These are phyloP conservation scores for Lycium ferocissimum DNA, from an alignment of 257 asterid genomes.

Conservation along the genomic window DNA sequence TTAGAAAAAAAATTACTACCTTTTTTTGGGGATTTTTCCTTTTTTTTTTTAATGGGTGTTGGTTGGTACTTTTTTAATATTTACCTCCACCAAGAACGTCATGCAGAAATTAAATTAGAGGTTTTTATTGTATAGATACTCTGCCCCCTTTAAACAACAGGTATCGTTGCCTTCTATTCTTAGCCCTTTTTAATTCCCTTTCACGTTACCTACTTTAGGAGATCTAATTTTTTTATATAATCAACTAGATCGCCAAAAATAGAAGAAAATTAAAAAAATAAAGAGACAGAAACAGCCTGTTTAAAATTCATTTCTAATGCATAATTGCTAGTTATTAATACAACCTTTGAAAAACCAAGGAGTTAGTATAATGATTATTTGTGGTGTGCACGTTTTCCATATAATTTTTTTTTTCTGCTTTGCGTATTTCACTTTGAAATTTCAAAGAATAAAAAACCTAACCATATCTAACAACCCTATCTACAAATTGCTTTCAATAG, in stretches of 20 bases:
- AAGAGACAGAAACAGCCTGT: neutral
- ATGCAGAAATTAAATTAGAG: neutral
- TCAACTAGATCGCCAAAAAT: neutral
- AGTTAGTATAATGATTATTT: neutral
- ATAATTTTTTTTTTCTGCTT: neutral
- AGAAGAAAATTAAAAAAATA: neutral
- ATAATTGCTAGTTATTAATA: neutral
- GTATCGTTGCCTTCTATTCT: neutral
- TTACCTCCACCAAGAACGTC: neutral
- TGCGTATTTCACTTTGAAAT: slow-evolving; percentile 12
- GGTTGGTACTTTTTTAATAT: neutral
- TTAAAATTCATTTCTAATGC: neutral
- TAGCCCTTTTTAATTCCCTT: neutral
- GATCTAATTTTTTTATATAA: neutral
- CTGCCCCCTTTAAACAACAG: neutral
- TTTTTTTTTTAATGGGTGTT: neutral
- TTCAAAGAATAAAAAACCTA: neutral
- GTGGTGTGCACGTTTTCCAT: slow-evolving; percentile 27
- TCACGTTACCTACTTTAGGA: slow-evolving; percentile 16
- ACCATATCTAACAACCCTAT: neutral
- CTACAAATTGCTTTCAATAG: neutral
- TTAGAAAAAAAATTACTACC: neutral
- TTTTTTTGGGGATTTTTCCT: neutral
- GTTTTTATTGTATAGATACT: neutral
- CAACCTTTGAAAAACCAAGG: neutral